These are phyloP conservation scores for Suillus clintonianus DNA, from an alignment of 768 basidiomycete species.

Conservation along the genomic window DNA sequence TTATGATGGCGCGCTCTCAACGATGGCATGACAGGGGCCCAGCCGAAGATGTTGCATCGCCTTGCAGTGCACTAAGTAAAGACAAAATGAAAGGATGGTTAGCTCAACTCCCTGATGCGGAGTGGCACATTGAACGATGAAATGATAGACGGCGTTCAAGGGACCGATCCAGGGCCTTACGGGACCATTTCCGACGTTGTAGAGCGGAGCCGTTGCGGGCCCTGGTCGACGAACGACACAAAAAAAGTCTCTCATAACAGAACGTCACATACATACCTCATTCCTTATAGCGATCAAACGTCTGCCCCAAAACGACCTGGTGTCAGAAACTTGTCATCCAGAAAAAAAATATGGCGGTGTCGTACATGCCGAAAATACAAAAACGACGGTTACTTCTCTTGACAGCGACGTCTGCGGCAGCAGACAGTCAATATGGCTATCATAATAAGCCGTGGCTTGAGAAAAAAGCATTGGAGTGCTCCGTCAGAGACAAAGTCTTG, in stretches of 20 bases:
- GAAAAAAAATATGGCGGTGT: constrained; percentile 5
- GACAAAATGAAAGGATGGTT: neutral
- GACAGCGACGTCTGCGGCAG: constrained; percentile 2
- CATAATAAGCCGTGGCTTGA: neutral
- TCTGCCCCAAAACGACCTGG: constrained; percentile 4
- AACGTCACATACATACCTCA: neutral
- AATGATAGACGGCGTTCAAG: constrained; percentile 5
- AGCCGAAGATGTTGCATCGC: neutral
- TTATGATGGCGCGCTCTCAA: neutral
- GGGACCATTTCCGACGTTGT: neutral
- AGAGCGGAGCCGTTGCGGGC: neutral
- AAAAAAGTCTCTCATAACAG: neutral
- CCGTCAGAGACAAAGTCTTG: neutral
- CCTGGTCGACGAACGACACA: constrained; percentile 3
- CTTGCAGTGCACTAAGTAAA: neutral
- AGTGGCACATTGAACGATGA: neutral
- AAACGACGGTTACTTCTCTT: neutral
- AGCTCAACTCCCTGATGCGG: neutral
- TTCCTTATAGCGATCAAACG: constrained; percentile 1
- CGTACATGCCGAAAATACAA: constrained; percentile 5
- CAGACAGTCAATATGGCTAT: neutral
- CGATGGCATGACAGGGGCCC: neutral
- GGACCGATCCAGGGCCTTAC: constrained; percentile 11
- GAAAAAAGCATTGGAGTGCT: neutral
- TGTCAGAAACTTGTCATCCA: neutral